These are phyloP conservation scores for Talaromyces stipitatus DNA, from an alignment of 495 filamentous ascomycete genomes.

Conservation along the genomic window DNA sequence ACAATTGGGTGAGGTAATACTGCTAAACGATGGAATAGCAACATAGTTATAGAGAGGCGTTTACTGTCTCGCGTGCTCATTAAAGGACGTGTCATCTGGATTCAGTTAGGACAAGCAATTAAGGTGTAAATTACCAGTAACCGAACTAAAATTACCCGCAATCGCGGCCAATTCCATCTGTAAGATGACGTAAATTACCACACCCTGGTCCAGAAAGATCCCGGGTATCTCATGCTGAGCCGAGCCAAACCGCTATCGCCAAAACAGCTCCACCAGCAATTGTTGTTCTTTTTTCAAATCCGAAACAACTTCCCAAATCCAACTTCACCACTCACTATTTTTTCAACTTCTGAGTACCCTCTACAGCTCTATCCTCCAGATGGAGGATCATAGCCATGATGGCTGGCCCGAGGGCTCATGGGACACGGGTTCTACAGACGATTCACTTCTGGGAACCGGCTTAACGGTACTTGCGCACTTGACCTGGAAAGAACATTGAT, in stretches of 20 bases:
- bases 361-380: constrained; percentile 11
- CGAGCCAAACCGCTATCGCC: neutral
- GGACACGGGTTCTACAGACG: constrained; percentile 40
- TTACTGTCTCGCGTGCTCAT: neutral
- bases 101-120: neutral
- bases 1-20: too few relatives aligned
- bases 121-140: neutral
- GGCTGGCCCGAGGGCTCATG: constrained; percentile 40
- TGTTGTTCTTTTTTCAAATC: neutral
- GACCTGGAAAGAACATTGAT: constrained; percentile 5
- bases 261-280: neutral
- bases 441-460: constrained; percentile 43
- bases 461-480: constrained; percentile 34
- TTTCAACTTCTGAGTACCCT: neutral
- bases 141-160: neutral
- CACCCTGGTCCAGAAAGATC: neutral
- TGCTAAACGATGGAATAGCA: too few relatives aligned
- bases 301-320: neutral
- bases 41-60: too few relatives aligned
- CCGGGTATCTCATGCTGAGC: neutral
- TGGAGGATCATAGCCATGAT: constrained; percentile 40
- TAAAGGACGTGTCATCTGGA: neutral
- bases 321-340: neutral
- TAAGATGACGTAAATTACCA: neutral
- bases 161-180: neutral